phyloP scores from a whole-genome alignment of 2,329 filamentous ascomycete genomes.

The Ceratocystis variospora region DNA sequence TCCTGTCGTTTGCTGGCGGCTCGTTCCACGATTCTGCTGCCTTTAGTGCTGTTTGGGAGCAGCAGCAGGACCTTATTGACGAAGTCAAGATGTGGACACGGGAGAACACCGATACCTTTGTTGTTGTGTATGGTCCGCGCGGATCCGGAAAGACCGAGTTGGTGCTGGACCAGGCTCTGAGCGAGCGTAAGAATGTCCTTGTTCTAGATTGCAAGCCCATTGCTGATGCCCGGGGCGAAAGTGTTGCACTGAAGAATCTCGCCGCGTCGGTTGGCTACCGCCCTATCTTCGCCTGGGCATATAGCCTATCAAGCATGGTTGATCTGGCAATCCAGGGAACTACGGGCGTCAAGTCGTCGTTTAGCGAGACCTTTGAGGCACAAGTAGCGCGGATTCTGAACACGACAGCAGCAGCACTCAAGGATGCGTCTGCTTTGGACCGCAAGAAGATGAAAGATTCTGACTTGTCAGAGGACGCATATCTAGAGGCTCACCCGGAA shows the following conservation, averaged over 20 bases:
- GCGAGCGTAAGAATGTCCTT: conserved; percentile 61
- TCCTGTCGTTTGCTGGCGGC: conserved; percentile 42
- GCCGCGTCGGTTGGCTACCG: conserved; percentile 77
- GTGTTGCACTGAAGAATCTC: conserved; percentile 66
- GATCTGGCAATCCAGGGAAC: conserved; percentile 89
- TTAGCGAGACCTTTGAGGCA: conserved; percentile 81
- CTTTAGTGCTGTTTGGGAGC: conserved; percentile 73
- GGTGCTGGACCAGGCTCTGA: conserved; percentile 69
- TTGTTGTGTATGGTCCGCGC: conserved; percentile 81
- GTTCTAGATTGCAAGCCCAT: conserved; percentile 88
- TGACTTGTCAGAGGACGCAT: conserved; percentile 66
- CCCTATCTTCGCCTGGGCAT: conserved; percentile 92
- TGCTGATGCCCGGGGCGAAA: conserved; percentile 78
- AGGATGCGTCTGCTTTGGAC: conserved; percentile 44
- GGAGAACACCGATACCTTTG: conserved; percentile 81
- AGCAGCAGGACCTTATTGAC: conserved; percentile 67
- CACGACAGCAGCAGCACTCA: conserved; percentile 66
- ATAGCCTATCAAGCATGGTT: conserved; percentile 81
- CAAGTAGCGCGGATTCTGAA: conserved; percentile 83
- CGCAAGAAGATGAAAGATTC: conserved; percentile 60
- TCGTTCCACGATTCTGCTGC: conserved; percentile 51
- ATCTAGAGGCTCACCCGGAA: conserved; percentile 79
- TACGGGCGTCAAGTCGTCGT: conserved; percentile 85
- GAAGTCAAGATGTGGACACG: conserved; percentile 74
- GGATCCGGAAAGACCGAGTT: conserved; percentile 86